These are phyloP conservation scores for Mycosphaerelloides madeirae DNA, from an alignment of 2,329 filamentous ascomycete species.

Conservation along the genomic window DNA sequence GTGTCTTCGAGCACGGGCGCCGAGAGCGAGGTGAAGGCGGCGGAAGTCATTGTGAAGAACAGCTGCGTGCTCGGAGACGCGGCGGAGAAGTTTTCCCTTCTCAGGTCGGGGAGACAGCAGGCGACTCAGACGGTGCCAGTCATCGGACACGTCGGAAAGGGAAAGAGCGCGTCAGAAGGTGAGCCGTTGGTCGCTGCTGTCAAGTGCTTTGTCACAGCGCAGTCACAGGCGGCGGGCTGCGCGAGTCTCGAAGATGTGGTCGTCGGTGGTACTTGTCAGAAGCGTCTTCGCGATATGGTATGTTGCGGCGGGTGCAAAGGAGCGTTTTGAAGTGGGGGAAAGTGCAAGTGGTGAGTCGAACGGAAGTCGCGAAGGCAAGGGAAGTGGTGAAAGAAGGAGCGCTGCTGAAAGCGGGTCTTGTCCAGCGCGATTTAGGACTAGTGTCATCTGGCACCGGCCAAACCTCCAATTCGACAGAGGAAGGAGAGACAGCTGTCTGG, in stretches of 20 bases:
- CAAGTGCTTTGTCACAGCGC: not conserved
- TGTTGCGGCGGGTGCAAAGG: not conserved
- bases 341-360: not conserved
- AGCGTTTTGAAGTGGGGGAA: not conserved
- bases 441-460: not conserved
- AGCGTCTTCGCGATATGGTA: not conserved
- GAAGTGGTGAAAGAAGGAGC: not conserved
- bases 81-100: too few relatives aligned
- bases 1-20: conserved; percentile 40
- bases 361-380: too few relatives aligned
- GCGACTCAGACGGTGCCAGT: too few relatives aligned
- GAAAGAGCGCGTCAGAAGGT: conserved; percentile 1
- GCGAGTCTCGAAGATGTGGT: not conserved
- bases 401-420: not conserved
- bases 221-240: not conserved
- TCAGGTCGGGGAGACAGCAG: too few relatives aligned
- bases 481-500: not conserved
- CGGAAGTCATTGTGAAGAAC: conserved; percentile 20
- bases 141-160: not conserved
- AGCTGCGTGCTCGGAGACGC: conserved; percentile 5
- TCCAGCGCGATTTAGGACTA: not conserved
- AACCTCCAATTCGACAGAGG: not conserved
- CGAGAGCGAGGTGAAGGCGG: conserved; percentile 23
- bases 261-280: not conserved
- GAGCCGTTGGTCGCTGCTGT: not conserved